Base-by-base conservation (phyloP, 495 filamentous ascomycete species). In the Lophiostoma macrostomum region DNA sequence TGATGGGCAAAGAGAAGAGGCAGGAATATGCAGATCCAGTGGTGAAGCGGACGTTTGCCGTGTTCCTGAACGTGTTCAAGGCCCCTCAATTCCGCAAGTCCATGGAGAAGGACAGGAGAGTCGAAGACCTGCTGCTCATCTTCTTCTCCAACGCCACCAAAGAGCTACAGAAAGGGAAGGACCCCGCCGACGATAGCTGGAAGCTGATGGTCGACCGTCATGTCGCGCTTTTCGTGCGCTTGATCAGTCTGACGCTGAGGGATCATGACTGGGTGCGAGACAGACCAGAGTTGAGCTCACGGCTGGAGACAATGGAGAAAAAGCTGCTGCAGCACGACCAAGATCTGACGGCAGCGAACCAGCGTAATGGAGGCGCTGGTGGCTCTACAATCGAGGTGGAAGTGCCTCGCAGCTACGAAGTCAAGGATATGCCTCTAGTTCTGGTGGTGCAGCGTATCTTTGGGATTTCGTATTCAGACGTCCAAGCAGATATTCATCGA, bases 261-360 rank as follows among this genome's bases (percentile, higher is more conserved):
- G 84, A 87, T 54, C 76, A 88, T 53, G 89, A 86, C 46, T 87
- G 84, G 84, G 82, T 81, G 18, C 80, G 84, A 61, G 88, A 94
- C 56, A 78, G 82, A 40, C 83, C 88, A 18, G 94, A 99, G 65
- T 77, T 99, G 47, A 82, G 84, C 58, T 80, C 74, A 57, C 80
- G 88, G 56, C 72, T 99, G 54, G 75, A 79, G 28, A 90, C 84
- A 4, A 72, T 99, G 54, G 94, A 99, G 69, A 91, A 81, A 60
- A 97, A 97, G 71, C 80, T 99, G 31, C 76, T 99, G 56, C 82
- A 85, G n/a, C 90, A 96, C 67, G 93, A 98, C 64, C 88, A 96
- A 68, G 90, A 95, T 66, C 76, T 98, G 22, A 79, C 76, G 18
- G 74, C 82, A 14, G 72, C 75, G 45, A 66, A 75, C 64, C 73